These are phyloP conservation scores for Suillus subaureus DNA, from an alignment of 768 basidiomycete genomes.

Conservation along the genomic window DNA sequence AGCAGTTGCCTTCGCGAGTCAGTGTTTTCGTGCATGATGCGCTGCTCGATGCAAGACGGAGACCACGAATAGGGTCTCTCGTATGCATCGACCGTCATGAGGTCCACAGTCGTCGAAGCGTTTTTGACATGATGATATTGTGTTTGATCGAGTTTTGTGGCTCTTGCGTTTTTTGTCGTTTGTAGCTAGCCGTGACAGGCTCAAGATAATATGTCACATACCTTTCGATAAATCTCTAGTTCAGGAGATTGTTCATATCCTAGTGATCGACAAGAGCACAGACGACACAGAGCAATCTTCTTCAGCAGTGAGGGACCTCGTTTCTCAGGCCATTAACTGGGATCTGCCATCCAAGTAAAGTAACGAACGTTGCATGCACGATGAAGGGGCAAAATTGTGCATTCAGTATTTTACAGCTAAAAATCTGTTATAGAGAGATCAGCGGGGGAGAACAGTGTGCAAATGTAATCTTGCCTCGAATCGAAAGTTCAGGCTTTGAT, in stretches of 20 bases:
- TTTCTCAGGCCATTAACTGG: background rate
- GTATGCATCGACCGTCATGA: too few relatives aligned
- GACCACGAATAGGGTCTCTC: too few relatives aligned
- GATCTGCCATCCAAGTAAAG: background rate
- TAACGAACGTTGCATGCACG: background rate
- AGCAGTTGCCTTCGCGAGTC: too few relatives aligned
- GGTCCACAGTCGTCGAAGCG: too few relatives aligned
- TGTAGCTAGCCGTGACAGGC: background rate
- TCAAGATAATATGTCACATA: background rate
- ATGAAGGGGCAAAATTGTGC: background rate
- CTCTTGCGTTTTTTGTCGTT: too few relatives aligned
- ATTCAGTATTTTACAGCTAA: background rate
- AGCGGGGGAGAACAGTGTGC: background rate
- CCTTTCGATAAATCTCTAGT: background rate
- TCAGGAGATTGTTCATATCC: background rate
- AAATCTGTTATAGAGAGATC: background rate
- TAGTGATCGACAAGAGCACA: background rate
- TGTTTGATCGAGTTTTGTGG: too few relatives aligned
- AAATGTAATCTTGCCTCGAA: constrained; percentile 3
- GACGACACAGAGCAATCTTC: background rate
- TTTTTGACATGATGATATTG: too few relatives aligned
- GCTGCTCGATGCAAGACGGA: too few relatives aligned
- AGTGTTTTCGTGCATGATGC: too few relatives aligned
- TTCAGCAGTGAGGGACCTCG: background rate
- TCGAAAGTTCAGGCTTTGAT: background rate